Evolutionary conservation across 768 basidiomycete species (phyloP).

Genomic region (Tricholoma furcatifolium): DNA sequence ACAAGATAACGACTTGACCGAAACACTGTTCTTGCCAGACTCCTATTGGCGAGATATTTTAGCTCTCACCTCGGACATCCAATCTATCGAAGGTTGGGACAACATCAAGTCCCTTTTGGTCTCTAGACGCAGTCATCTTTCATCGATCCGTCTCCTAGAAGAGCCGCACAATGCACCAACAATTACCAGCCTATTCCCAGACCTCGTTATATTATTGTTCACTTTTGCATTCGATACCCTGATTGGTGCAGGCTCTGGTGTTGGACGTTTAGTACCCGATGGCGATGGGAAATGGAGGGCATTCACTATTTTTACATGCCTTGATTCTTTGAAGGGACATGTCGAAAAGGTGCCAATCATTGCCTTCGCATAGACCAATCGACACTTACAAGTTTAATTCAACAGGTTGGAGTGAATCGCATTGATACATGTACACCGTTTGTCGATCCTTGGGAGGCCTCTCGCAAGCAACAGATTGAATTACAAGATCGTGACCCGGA

Average conservation of each 20-base stretch:
- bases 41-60: conserved; percentile 14
- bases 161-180: conserved; percentile 7
- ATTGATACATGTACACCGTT: conserved; percentile 2
- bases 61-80: conserved; percentile 14
- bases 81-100: conserved; percentile 11
- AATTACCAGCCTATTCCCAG: conserved; percentile 11
- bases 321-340: conserved; percentile 43
- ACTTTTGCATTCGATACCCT: conserved; percentile 47
- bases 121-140: background rate
- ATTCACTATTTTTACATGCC: conserved; percentile 50
- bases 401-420: conserved; percentile 14
- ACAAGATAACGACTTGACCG: background rate
- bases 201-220: conserved; percentile 8
- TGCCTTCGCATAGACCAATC: conserved; percentile 15
- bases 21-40: conserved; percentile 9
- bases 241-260: conserved; percentile 41
- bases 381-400: background rate
- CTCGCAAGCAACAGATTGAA: conserved; percentile 36
- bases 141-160: conserved; percentile 3
- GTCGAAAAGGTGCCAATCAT: conserved; percentile 38
- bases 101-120: conserved; percentile 7
- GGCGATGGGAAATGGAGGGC: conserved; percentile 48
- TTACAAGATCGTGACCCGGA: conserved; percentile 48
- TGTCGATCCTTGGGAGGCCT: conserved; percentile 38
- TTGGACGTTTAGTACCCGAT: conserved; percentile 51